Base-by-base conservation (phyloP, 768 basidiomycete species). In the Termitomyces sp. region DNA sequence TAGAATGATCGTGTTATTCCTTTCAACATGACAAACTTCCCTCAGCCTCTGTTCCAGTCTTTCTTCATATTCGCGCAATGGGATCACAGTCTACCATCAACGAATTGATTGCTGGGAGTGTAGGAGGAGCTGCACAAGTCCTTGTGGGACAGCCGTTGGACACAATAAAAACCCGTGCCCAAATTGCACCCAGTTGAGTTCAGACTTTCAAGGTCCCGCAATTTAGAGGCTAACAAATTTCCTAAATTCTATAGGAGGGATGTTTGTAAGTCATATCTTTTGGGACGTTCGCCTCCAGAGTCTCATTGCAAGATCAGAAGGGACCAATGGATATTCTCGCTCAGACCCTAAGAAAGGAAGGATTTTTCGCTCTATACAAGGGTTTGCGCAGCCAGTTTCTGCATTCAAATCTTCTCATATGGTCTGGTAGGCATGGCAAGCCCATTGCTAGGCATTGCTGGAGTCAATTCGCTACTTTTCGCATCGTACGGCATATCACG, bases 381-480 rank as follows among this genome's bases (percentile, higher is more conserved):
- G 96, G 95, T 92, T 15, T 34, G 72, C 62, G 20, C 27, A 8
- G 15, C 37, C 20, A 30, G 16, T 16, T 18, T 13, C 24, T 3
- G 4, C 16, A 11, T 16, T 44, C 4, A 0, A 27, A 22, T 4
- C 15, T 1, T 16, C 27, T 49, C 22, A 52, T 20, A 30, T 15
- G 39, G 20, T 58, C 2, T 20, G 33, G 58, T 15, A 93, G 93
- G 94, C 39, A 95, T 95, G 93, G 80, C 87, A 1, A 93, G 90
- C 55, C 96, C 97, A 0, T 79, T 98, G 9, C 58, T 97, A 46
- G 97, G 97, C 18, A 89, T 98, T 30, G 93, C 95, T 2, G 95
- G 92, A 9, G 96, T 98, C 66, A 98, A 98, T 74, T 96, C 94
- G 4, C 81, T 98, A 13, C 82, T 98, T 13, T 99, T 98, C 74